Conservation (phyloP, 75 land plant genomes). For the Pinus tabuliformis region DNA sequence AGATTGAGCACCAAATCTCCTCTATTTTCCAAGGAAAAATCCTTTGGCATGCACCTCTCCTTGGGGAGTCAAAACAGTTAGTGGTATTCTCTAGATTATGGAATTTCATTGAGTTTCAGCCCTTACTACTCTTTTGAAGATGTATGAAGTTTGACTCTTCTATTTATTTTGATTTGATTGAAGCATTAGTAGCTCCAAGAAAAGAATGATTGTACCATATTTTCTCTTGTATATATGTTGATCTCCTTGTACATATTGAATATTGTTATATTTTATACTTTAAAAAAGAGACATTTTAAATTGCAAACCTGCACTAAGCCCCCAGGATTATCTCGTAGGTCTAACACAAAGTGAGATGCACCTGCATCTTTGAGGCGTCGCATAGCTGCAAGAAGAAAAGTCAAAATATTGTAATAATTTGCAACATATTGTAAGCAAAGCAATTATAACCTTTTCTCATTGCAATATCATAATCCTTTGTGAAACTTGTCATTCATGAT, state of each 20-base stretch:
- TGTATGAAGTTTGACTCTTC: background rate
- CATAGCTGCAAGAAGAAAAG: conserved; percentile 60
- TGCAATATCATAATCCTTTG: background rate
- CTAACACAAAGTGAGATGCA: conserved; percentile 81
- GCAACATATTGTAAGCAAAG: background rate
- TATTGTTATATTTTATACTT: background rate
- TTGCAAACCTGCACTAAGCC: conserved; percentile 89
- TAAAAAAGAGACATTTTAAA: background rate
- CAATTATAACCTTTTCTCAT: background rate
- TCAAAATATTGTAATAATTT: background rate
- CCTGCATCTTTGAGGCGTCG: conserved; percentile 78
- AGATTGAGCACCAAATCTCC: too few species aligned
- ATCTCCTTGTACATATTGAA: background rate
- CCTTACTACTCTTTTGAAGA: too few species aligned
- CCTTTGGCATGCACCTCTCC: background rate
- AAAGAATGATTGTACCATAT: too few species aligned
- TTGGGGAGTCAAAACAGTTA: background rate
- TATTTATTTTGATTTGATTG: too few species aligned
- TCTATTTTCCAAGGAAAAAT: too few species aligned
- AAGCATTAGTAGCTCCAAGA: too few species aligned
- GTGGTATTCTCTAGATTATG: background rate
- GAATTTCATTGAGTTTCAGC: background rate
- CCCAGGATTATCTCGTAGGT: conserved; percentile 91
- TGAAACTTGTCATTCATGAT: background rate
- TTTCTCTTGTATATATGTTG: too few species aligned